Conservation (phyloP, 2,329 filamentous ascomycete genomes). For the Epichloe gansuensis region DNA sequence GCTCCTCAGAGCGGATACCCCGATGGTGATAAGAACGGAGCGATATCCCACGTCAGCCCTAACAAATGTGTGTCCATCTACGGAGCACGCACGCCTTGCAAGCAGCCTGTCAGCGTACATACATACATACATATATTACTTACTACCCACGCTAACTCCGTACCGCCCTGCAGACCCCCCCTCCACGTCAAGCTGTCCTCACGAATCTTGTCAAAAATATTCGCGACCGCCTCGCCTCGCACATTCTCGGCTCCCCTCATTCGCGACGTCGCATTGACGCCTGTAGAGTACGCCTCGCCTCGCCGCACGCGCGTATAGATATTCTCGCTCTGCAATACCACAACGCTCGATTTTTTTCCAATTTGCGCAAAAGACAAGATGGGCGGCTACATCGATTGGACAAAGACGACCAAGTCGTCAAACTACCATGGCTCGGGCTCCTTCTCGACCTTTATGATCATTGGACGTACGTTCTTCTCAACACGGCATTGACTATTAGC, state of each 20-base stretch:
- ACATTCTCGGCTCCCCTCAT: neutral
- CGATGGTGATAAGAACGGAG: no score
- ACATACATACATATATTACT: no score
- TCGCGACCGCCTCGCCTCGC: neutral
- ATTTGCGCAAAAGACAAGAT: constrained; percentile 11
- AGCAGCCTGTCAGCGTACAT: neutral
- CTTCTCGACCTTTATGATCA: constrained; percentile 94
- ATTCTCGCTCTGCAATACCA: neutral
- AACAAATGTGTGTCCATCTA: no score
- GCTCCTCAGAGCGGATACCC: no score
- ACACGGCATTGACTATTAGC: neutral
- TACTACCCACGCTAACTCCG: no score
- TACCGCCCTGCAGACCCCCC: neutral
- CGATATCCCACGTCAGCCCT: no score
- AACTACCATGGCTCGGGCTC: constrained; percentile 51
- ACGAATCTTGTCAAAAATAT: neutral
- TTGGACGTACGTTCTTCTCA: constrained; percentile 59
- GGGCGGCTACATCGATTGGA: constrained; percentile 35
- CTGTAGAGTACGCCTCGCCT: neutral
- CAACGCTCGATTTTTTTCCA: neutral
- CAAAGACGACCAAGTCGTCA: constrained; percentile 43
- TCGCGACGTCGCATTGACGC: neutral
- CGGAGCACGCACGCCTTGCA: neutral
- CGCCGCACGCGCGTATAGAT: neutral
- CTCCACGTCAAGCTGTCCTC: neutral